phyloP scores from a whole-genome alignment of 257 asterid genomes.

The Solanum pimpinellifolium region DNA sequence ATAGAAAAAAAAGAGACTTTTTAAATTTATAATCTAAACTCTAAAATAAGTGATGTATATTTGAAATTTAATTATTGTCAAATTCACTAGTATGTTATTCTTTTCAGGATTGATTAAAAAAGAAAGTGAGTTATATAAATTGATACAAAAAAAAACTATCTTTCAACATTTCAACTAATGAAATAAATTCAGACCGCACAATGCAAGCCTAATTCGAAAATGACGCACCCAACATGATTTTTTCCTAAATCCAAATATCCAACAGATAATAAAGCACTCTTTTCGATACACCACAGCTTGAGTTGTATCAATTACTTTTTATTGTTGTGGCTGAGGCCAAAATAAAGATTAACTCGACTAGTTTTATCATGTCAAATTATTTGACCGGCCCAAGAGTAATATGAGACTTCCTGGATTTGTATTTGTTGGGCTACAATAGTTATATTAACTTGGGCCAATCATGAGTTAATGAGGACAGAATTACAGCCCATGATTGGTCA shows the following conservation, averaged over 20 bases:
- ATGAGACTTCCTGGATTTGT: neutral
- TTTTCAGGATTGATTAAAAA: no score
- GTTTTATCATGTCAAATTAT: neutral
- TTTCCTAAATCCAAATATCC: rapidly evolving
- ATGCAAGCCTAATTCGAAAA: rapidly evolving
- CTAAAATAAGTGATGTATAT: neutral
- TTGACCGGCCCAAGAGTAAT: neutral
- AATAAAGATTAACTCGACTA: neutral
- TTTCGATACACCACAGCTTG: no score
- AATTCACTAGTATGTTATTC: no score
- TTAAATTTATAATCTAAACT: neutral
- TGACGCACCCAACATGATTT: rapidly evolving
- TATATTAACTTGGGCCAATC: neutral
- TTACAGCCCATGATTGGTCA: neutral
- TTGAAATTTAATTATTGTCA: no score
- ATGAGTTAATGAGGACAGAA: neutral
- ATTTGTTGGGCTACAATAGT: neutral
- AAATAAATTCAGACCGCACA: no score
- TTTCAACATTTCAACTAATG: neutral
- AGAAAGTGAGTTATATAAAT: no score
- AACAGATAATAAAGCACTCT: no score
- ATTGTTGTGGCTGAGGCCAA: neutral
- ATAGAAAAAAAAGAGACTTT: no score
- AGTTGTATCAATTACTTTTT: no score
- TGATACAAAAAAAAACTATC: no score